Base-by-base conservation (phyloP, 306 rosid species). In the Acacia confusa region DNA sequence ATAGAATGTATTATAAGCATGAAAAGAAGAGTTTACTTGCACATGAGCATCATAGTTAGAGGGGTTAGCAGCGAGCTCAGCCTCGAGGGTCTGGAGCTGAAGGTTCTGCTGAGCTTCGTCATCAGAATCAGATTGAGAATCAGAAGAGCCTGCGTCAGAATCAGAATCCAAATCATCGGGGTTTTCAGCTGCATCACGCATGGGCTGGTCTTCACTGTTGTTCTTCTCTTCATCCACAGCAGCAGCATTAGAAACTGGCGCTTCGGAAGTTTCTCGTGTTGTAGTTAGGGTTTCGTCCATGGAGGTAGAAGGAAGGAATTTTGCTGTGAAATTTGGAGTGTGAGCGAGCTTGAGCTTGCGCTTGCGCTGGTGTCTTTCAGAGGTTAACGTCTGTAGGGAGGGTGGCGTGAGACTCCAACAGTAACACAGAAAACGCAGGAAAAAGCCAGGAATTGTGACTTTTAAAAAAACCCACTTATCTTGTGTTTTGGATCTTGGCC, bases 61-160 rank as follows among this genome's bases (percentile, higher is more conserved):
- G 80, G 98, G 94, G 58, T 95, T 89, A 67, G 84, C 55, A 61
- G 90, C 82, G 38, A 95, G 97, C 81, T 90, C 88, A 30, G 86
- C 76, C 63, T 84, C 85, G 13, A 95, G 89, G 68, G 89, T 75
- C 82, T 90, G 87, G n/a, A 95, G 87, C 79, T 86, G 88, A 43
- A 83, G 84, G 6, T 90, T 90, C 84, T 87, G 88, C 87, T 84
- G 89, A 67, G 94, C 84, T 71, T 91, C 97, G 50, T 86, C 95
- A 32, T 88, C 92, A 0, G 92, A 88, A 80, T 79, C 84, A 40
- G 88, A 82, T 30, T 61, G 38, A 10, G 75, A 66, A 27, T 63
- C 86, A 24, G 92, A 80, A n/a, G 79, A 81, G 78, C 79, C 79
- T 30, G 79, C 81, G 77, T 82, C 81, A 41, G 83, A 83, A 71